These are phyloP conservation scores for Diaporthe ilicicola DNA, from an alignment of 2,329 filamentous ascomycete species.

Conservation along the genomic window DNA sequence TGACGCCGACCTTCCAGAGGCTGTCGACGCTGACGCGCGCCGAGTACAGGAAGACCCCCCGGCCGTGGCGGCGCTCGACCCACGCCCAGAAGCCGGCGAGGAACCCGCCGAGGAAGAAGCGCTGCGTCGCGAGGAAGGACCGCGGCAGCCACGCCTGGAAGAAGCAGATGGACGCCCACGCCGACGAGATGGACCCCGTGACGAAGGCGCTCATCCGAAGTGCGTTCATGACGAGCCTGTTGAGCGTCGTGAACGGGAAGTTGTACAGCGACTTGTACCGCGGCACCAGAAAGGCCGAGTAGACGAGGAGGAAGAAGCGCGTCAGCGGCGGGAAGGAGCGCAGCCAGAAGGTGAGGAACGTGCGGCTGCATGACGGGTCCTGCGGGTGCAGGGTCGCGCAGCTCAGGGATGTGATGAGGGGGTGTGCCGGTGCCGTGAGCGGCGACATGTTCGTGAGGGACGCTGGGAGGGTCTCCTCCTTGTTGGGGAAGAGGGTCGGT, in stretches of 20 bases:
- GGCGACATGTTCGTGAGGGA: slow-evolving; percentile 76
- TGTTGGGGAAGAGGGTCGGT: slow-evolving; percentile 84
- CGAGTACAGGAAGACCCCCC: slow-evolving; percentile 80
- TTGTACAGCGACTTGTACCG: slow-evolving; percentile 74
- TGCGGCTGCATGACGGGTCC: slow-evolving; percentile 87
- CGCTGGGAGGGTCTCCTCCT: slow-evolving; percentile 69
- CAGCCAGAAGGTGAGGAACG: slow-evolving; percentile 88
- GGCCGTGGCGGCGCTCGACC: slow-evolving; percentile 71
- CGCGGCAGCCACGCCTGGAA: slow-evolving; percentile 83
- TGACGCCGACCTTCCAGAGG: slow-evolving; percentile 92
- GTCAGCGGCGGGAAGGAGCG: slow-evolving; percentile 81
- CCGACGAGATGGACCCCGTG: slow-evolving; percentile 83
- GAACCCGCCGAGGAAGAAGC: slow-evolving; percentile 91
- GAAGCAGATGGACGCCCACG: slow-evolving; percentile 90
- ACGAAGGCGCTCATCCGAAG: slow-evolving; percentile 80
- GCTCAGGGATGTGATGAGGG: slow-evolving; percentile 83
- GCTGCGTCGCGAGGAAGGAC: slow-evolving; percentile 77
- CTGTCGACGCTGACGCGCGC: slow-evolving; percentile 82
- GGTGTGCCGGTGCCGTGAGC: slow-evolving; percentile 85
- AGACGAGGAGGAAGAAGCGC: slow-evolving; percentile 80
- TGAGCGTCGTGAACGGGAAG: slow-evolving; percentile 73
- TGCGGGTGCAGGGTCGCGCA: slow-evolving; percentile 90
- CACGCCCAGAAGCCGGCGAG: slow-evolving; percentile 87
- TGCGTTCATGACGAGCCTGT: slow-evolving; percentile 71
- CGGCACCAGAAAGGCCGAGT: slow-evolving; percentile 75